Conservation (phyloP, 169 alveolate genomes). For the Nephromyces sp. region DNA sequence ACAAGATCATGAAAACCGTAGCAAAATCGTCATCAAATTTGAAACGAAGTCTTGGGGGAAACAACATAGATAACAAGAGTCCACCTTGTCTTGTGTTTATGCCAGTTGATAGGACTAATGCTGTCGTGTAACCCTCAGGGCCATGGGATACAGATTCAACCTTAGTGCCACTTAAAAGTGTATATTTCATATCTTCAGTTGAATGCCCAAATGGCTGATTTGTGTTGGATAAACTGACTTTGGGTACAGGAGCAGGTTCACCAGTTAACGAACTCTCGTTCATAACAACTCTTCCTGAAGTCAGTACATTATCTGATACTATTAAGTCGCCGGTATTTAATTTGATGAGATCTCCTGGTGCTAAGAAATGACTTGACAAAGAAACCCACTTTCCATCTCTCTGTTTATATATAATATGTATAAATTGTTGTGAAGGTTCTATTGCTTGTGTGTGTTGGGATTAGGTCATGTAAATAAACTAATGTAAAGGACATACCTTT, state of each 20-base stretch:
- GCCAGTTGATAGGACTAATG: constrained; percentile 65
- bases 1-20: constrained; percentile 23
- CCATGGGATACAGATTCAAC: not conserved
- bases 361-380: not conserved
- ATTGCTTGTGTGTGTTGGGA: no score
- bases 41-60: constrained; percentile 52
- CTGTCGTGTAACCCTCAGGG: not conserved
- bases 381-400: not conserved
- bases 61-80: constrained; percentile 61
- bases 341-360: constrained; percentile 59
- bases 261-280: constrained; percentile 78
- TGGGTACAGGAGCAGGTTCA: constrained; percentile 70
- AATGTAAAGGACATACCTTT: not conserved
- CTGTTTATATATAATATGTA: not conserved
- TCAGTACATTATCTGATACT: constrained; percentile 71
- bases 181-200: not conserved
- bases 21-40: constrained; percentile 40
- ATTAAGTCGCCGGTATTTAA: constrained; percentile 46
- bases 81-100: constrained; percentile 65
- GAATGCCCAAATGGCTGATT: not conserved
- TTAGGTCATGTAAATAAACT: not conserved
- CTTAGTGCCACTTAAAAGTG: not conserved
- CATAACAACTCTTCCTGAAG: constrained; percentile 64
- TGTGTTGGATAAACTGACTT: constrained; percentile 18
- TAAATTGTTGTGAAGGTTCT: not conserved